Evolutionary conservation across 305 asterid species (phyloP).

Genomic region (Fraxinus paxiana): DNA sequence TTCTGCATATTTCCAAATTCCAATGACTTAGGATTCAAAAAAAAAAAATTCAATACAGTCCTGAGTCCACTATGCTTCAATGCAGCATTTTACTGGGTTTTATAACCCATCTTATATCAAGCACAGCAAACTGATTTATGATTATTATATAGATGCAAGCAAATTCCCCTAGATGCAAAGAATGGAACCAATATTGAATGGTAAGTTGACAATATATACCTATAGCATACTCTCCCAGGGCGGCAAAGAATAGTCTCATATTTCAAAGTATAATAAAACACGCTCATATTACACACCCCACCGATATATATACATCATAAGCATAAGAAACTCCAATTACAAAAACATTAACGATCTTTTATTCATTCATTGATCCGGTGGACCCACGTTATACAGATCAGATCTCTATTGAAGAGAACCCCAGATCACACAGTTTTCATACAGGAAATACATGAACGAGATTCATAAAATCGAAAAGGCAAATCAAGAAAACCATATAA

Average conservation of each 20-base stretch:
- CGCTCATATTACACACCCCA: neutral
- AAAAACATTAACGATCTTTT: conserved; percentile 18
- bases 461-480: conserved; percentile 13
- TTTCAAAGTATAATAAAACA: neutral
- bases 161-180: neutral
- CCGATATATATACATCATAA: conserved; percentile 1
- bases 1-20: neutral
- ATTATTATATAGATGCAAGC: neutral
- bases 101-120: neutral
- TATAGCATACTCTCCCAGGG: neutral
- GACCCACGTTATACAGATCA: conserved; percentile 25
- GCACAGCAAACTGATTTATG: neutral
- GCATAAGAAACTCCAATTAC: neutral
- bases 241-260: neutral
- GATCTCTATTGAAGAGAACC: conserved; percentile 37
- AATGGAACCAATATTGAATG: neutral
- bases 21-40: neutral
- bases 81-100: neutral
- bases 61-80: neutral
- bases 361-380: conserved; percentile 3
- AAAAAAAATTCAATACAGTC: neutral
- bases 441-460: conserved; percentile 4
- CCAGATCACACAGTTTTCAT: conserved; percentile 38
- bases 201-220: neutral
- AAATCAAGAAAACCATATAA: neutral